Base-by-base conservation (phyloP, 768 basidiomycete genomes). In the Boletus edulis region DNA sequence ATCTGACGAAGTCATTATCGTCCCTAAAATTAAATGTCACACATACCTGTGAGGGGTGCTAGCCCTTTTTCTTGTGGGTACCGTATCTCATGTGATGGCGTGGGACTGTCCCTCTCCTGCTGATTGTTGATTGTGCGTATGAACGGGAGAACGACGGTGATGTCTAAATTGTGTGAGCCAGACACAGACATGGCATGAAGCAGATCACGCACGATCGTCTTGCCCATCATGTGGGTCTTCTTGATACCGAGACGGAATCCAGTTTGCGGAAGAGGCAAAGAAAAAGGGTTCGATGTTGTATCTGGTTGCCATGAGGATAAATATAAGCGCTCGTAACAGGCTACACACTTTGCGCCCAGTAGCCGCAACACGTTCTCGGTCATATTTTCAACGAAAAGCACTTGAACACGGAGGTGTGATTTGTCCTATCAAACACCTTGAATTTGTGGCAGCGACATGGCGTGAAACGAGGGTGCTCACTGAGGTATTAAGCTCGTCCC, bases 201-300 rank as follows among this genome's bases (percentile, higher is more conserved):
- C 18, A 32, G 34, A 51, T 43, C 34, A 66, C 76, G 52, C 49
- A 78, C 76, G 77, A 51, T 78, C 77, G 46, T 71, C 73, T 42
- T 59, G 11, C 3, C 51, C 62, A 3, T 41, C 46, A 1, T 55
- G 54, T 13, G 64, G 56, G 31, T 70, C 57, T 52, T 77, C 76
- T 55, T 76, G 75, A 49, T 74, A 78, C 31, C 76, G 72, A 0
- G 75, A 73, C 2, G 76, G 75, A 44, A 76, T 76, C 68, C 73
- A 72, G 52, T 76, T 75, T 17, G 74, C 52, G 0, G 77, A 76
- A 0, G 74, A 76, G 14, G 76, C 72, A 50, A 75, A 78, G 62
- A 75, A 78, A 58, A 78, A 76, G 0, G 77, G 75, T 52, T 78
- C 75, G 27, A 77, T 69, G 49, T 73, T 61, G 46, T 72, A 77